A percentile compares a stretch with the other conserved stretches of the same genome.
phyloP scores from a whole-genome alignment of 2,329 filamentous ascomycete genomes.

The Penicillium hordei region DNA sequence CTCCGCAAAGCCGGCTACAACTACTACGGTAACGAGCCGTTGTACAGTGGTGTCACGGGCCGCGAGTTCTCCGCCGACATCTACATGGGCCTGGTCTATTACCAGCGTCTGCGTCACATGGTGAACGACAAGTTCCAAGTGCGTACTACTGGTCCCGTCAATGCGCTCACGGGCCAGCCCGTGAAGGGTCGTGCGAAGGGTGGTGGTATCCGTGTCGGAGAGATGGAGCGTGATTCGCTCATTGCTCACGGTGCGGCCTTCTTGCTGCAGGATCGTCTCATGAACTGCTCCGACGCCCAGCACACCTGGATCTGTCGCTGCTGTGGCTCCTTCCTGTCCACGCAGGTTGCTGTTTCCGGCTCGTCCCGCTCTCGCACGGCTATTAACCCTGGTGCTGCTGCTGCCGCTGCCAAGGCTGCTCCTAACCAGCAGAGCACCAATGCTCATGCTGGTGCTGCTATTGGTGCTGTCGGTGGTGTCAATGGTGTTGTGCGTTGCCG shows the following conservation, averaged over 20 bases:
- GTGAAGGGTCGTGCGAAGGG: slow-evolving; percentile 96
- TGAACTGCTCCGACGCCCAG: slow-evolving; percentile 96
- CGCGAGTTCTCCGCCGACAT: slow-evolving; percentile 93
- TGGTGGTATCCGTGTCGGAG: slow-evolving; percentile 97
- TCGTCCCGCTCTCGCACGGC: slow-evolving; percentile 30
- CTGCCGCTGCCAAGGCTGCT: slow-evolving; percentile 33
- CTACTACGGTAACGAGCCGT: slow-evolving; percentile 96
- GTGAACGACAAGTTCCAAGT: slow-evolving; percentile 99
- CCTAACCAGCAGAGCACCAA: slow-evolving; percentile 28
- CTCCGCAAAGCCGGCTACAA: slow-evolving; percentile 94
- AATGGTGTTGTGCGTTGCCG: slow-evolving; percentile 72
- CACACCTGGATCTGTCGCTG: slow-evolving; percentile 83
- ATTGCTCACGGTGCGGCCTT: slow-evolving; percentile 95
- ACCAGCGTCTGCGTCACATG: slow-evolving; percentile 98
- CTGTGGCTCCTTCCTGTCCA: slow-evolving; percentile 88
- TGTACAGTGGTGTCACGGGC: slow-evolving; percentile 97
- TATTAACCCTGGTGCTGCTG: slow-evolving; percentile 30
- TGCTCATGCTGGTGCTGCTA: slow-evolving; percentile 45
- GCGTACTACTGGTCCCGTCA: slow-evolving; percentile 89
- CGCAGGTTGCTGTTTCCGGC: slow-evolving; percentile 56
- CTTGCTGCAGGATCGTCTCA: slow-evolving; percentile 86
- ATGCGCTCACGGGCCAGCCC: slow-evolving; percentile 86
- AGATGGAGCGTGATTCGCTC: slow-evolving; percentile 97
- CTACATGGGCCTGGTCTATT: slow-evolving; percentile 95
- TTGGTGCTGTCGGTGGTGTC: slow-evolving; percentile 61